Base-by-base conservation (phyloP, 2,329 filamentous ascomycete species). In the Akanthomyces uredinophilus region DNA sequence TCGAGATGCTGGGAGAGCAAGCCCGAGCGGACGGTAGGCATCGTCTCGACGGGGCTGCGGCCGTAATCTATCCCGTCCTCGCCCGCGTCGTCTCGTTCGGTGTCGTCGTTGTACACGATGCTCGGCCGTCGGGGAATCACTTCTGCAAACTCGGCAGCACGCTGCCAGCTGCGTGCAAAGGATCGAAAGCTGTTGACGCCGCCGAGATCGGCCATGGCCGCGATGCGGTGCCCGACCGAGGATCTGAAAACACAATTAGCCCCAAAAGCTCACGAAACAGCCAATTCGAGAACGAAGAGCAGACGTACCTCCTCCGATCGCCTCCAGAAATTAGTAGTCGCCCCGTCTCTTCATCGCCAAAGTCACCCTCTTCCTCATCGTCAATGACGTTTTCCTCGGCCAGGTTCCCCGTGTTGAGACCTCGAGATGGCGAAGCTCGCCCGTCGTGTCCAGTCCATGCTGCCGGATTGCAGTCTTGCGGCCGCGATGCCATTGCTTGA, bases 111-210 rank as follows among this genome's bases (percentile, higher is more conserved):
- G 65, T 87, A 83, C 59, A 91, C 80, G 71, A 96, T 92, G 39
- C 90, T 88, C 16, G 87, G 87, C 18, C 87, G 85, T 61, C 90
- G 87, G 5, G 92, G 91, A 39, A 95, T 88, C 67, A 96, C 91
- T 73, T 97, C 93, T 66, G 87, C 84, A 74, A 98, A 98, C 62
- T 84, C 88, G 29, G 92, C 92, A 43, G 94, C 94, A 72, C 94
- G 87, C 75, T 94, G 91, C 90, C 92, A 96, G 68, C 91, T 96
- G 64, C 90, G 86, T 50, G 93, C 91, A 72, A 98, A 98, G 70
- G 93, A 96, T 70, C 95, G 89, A 69, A 98, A 90, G 74, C 91
- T 96, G 79, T 98, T 98, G 64, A 93, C 89, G 56, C 94, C 94
- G 66, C 94, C 95, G 53, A 91, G 88, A 64, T 96, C 87, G 67